Percentiles rank a stretch among this genome's conserved stretches.
Evolutionary conservation across 2,329 filamentous ascomycete genomes (phyloP).

Genomic region (Ascochyta lentis): DNA sequence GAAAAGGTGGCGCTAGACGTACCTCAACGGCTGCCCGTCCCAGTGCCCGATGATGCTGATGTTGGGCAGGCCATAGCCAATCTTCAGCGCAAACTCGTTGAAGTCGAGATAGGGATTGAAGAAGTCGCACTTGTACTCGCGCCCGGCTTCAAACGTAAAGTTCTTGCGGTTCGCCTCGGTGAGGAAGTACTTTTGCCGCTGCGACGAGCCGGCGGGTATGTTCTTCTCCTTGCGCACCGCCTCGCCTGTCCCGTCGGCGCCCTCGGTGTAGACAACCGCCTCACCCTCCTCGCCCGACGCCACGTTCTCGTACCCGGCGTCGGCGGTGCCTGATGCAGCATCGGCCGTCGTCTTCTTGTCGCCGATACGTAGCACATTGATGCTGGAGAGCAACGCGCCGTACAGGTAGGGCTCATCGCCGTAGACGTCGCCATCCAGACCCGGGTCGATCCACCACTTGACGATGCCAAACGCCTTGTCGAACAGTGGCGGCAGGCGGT

Average conservation of each 20-base stretch:
- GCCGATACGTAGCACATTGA: conserved; percentile 78
- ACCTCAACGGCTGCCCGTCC: conserved; percentile 80
- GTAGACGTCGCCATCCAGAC: conserved; percentile 87
- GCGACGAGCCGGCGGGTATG: conserved; percentile 51
- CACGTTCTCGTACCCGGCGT: conserved; percentile 57
- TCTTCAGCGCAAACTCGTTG: conserved; percentile 71
- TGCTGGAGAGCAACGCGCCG: conserved; percentile 78
- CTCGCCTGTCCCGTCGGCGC: conserved; percentile 55
- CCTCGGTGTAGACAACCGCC: conserved; percentile 62
- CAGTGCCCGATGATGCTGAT: conserved; percentile 80
- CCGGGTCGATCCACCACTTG: conserved; percentile 89
- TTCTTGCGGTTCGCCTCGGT: conserved; percentile 60
- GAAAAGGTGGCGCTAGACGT: conserved; percentile 22
- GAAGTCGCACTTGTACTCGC: conserved; percentile 73
- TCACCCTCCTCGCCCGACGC: conserved; percentile 58
- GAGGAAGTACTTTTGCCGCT: conserved; percentile 68
- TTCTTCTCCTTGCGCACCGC: conserved; percentile 48
- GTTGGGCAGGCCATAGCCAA: conserved; percentile 64
- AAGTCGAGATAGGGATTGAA: conserved; percentile 95
- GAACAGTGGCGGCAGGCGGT: conserved; percentile 85
- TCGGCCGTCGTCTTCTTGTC: conserved; percentile 36
- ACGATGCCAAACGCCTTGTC: conserved; percentile 83
- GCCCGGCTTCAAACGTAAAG: conserved; percentile 68
- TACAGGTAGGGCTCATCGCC: conserved; percentile 87
- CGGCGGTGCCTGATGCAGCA: conserved; percentile 51